Evolutionary conservation across 805 yeast genomes (phyloP).

Genomic region (Candida ipomoeae): DNA sequence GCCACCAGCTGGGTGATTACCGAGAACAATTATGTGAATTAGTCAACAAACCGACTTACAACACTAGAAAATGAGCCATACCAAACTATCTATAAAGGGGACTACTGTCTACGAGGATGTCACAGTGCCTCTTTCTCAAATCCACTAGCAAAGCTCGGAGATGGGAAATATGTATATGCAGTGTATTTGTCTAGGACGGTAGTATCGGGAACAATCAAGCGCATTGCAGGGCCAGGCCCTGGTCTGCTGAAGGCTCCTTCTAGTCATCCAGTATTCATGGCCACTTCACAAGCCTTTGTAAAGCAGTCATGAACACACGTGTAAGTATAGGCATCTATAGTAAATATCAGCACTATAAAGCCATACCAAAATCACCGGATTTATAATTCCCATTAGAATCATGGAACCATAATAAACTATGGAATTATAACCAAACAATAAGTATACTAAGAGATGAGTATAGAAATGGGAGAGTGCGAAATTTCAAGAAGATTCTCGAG

Average conservation of each 20-base stretch:
- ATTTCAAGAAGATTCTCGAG: slow-evolving; percentile 11
- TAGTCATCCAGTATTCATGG: slow-evolving; percentile 18
- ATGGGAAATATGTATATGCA: slow-evolving; percentile 73
- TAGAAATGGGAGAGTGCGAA: not conserved
- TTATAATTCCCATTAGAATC: too few relatives aligned
- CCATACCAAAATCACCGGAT: too few relatives aligned
- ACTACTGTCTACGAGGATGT: slow-evolving; percentile 38
- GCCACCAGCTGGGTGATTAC: slow-evolving; percentile 63
- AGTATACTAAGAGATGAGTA: not conserved
- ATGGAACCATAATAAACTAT: too few relatives aligned
- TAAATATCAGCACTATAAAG: too few relatives aligned
- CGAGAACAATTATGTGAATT: not conserved
- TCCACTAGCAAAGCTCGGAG: slow-evolving; percentile 58
- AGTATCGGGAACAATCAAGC: slow-evolving; percentile 44
- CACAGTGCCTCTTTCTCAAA: slow-evolving; percentile 73
- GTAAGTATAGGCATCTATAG: too few relatives aligned
- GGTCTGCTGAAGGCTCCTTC: slow-evolving; percentile 10
- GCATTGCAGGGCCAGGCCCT: slow-evolving; percentile 10
- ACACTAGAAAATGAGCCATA: too few relatives aligned
- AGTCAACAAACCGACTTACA: not conserved
- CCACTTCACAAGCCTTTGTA: slow-evolving; percentile 16
- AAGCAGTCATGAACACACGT: slow-evolving; percentile 7
- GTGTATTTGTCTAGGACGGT: slow-evolving; percentile 61
- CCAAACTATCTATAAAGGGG: too few relatives aligned
- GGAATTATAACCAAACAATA: too few relatives aligned